A percentile compares a stretch with the other conserved stretches of the same genome.
Conservation (phyloP, 805 yeast species). For the Jamesozyma gamospora region DNA sequence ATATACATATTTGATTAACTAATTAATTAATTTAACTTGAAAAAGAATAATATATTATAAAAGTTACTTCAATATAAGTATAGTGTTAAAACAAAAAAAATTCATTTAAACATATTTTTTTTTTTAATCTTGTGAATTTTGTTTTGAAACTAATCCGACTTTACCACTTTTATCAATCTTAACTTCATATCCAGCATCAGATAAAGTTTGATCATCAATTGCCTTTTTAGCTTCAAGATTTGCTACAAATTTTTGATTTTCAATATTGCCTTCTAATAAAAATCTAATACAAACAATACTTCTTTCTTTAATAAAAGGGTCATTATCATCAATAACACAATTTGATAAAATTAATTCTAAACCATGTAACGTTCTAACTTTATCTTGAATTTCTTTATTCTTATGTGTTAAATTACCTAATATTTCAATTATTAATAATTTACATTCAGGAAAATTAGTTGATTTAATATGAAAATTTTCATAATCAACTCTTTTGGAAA, state of each 20-base stretch:
- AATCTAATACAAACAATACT: conserved; percentile 71
- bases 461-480: conserved; percentile 16
- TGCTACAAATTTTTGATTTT: conserved; percentile 71
- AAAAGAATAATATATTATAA: no score
- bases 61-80: no score
- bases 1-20: no score
- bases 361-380: conserved; percentile 54
- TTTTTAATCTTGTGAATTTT: not conserved
- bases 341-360: conserved; percentile 63
- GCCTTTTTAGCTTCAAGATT: conserved; percentile 64
- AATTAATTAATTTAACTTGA: no score
- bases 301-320: conserved; percentile 81
- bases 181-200: conserved; percentile 69
- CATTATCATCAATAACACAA: conserved; percentile 78
- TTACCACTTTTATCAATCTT: conserved; percentile 58
- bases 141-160: conserved; percentile 38
- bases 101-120: no score
- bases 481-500: conserved; percentile 19
- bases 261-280: conserved; percentile 49
- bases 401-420: conserved; percentile 48
- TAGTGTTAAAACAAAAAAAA: no score
- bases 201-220: conserved; percentile 48
- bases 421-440: conserved; percentile 56
- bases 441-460: conserved; percentile 50
- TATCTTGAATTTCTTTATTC: conserved; percentile 53